These are phyloP conservation scores for Pythium dissotocum DNA, from an alignment of 352 stramenopile species.

Conservation along the genomic window DNA sequence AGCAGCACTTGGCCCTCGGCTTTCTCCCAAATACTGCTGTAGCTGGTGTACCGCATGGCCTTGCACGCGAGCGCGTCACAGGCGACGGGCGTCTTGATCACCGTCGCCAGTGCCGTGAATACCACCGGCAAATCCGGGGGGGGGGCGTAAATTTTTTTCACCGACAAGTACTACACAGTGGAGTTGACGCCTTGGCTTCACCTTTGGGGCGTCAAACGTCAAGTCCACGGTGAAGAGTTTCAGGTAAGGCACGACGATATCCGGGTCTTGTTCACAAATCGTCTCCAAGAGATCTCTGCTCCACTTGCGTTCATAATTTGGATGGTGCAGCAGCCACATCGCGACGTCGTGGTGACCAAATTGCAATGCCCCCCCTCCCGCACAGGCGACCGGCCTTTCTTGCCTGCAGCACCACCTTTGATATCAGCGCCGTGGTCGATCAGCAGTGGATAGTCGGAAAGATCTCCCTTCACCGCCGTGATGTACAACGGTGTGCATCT, in stretches of 20 bases:
- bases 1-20: constrained; percentile 1
- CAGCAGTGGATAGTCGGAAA: neutral
- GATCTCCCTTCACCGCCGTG: neutral
- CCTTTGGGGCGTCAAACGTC: neutral
- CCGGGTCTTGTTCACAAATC: neutral
- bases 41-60: neutral
- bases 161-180: neutral
- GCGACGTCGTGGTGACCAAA: neutral
- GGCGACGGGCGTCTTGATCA: neutral
- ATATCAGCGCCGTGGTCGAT: neutral
- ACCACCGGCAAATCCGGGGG: neutral
- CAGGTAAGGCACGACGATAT: neutral
- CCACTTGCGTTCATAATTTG: neutral
- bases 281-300: neutral
- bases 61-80: neutral
- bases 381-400: too few species aligned
- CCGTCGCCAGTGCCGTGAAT: neutral
- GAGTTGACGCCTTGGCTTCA: neutral
- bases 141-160: neutral
- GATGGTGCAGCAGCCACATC: neutral
- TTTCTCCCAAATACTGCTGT: neutral
- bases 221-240: neutral
- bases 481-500: neutral
- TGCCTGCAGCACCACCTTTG: neutral
- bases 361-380: neutral